Percentiles rank a stretch among this genome's conserved stretches.
Evolutionary conservation across 176 grass and related monocot genomes (phyloP).

Genomic region (Dendrocalamus sinicus): DNA sequence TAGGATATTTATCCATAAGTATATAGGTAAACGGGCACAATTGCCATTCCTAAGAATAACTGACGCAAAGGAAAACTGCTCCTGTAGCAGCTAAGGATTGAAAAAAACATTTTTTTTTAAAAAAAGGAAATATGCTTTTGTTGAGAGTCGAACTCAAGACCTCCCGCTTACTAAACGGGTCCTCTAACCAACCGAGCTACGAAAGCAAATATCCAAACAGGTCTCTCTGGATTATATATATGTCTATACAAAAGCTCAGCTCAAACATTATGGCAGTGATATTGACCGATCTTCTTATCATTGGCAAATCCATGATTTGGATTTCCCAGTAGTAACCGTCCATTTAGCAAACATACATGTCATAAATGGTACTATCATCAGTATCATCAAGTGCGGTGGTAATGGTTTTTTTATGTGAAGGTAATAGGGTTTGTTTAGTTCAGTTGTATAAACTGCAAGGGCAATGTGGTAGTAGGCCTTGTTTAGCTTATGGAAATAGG

Average conservation of each 20-base stretch:
- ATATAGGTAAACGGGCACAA: no score
- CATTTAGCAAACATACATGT: background rate
- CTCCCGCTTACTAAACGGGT: slow-evolving; percentile 96
- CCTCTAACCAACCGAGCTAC: slow-evolving; percentile 94
- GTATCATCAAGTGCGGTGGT: background rate
- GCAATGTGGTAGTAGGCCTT: background rate
- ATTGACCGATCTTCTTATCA: background rate
- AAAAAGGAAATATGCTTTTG: slow-evolving; percentile 31
- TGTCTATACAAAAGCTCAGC: background rate
- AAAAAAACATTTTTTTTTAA: background rate
- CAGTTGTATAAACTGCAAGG: background rate
- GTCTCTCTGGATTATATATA: no score
- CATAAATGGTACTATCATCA: background rate
- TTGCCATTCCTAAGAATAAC: no score
- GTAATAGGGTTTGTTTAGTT: background rate
- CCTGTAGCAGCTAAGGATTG: background rate
- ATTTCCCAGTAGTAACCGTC: background rate
- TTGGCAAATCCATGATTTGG: background rate
- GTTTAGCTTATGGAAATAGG: background rate
- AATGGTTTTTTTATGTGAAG: background rate
- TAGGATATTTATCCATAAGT: no score
- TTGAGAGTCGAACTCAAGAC: slow-evolving; percentile 95
- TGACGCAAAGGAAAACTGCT: background rate
- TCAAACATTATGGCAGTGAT: background rate
- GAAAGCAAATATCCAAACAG: background rate